Evolutionary conservation across 1,139 yeast species (phyloP).

Genomic region (Blastobotrys indianensis): DNA sequence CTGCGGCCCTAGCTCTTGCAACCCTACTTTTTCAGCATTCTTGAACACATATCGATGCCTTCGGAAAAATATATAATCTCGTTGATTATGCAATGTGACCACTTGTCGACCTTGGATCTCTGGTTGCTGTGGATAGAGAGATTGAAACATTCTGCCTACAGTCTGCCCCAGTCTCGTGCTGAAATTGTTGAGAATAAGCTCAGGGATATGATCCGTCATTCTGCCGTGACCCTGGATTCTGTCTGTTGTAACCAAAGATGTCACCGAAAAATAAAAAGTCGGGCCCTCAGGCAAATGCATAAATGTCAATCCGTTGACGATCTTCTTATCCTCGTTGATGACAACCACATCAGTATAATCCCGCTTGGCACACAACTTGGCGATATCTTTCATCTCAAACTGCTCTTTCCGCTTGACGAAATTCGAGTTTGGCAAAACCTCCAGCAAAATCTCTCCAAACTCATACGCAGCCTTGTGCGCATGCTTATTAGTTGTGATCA

Average conservation of each 20-base stretch:
- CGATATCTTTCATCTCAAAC: slow-evolving; percentile 79
- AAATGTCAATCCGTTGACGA: slow-evolving; percentile 84
- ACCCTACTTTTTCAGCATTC: slow-evolving; percentile 86
- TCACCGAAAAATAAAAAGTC: slow-evolving; percentile 79
- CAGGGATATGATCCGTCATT: slow-evolving; percentile 88
- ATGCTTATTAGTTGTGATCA: slow-evolving; percentile 79
- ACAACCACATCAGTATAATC: slow-evolving; percentile 83
- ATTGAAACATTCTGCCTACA: slow-evolving; percentile 85
- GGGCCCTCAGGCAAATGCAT: slow-evolving; percentile 95
- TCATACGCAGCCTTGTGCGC: slow-evolving; percentile 86
- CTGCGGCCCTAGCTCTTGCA: slow-evolving; percentile 95
- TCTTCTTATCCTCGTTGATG: slow-evolving; percentile 88
- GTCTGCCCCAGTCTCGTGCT: slow-evolving; percentile 88
- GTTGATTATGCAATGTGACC: slow-evolving; percentile 88
- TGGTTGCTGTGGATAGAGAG: slow-evolving; percentile 86
- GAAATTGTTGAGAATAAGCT: slow-evolving; percentile 84
- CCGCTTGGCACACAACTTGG: slow-evolving; percentile 70
- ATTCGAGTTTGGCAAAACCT: slow-evolving; percentile 76
- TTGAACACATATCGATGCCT: slow-evolving; percentile 88
- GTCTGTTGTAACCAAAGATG: slow-evolving; percentile 55
- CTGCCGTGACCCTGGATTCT: slow-evolving; percentile 78
- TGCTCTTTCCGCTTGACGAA: slow-evolving; percentile 85
- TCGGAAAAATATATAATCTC: slow-evolving; percentile 91
- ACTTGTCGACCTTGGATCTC: slow-evolving; percentile 95
- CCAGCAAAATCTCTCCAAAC: slow-evolving; percentile 81